Conservation (phyloP, 768 basidiomycete genomes). For the Solioccasus polychromus region DNA sequence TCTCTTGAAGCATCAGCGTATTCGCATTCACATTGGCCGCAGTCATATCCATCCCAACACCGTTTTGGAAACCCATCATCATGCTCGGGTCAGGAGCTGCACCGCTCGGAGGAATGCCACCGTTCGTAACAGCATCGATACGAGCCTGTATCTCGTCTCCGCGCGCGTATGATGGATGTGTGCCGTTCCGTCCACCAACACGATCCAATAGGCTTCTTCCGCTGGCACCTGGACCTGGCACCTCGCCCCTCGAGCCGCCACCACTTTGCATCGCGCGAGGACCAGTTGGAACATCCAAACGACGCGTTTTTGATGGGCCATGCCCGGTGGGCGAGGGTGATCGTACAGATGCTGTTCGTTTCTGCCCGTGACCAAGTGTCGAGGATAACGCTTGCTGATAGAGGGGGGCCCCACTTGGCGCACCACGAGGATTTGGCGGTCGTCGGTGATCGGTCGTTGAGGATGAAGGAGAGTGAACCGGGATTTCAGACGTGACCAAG, state of each 20-base stretch:
- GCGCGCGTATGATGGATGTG: constrained; percentile 31
- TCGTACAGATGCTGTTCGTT: constrained; percentile 62
- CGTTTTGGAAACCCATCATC: constrained; percentile 47
- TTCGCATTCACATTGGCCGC: constrained; percentile 58
- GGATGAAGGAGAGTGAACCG: constrained; percentile 19
- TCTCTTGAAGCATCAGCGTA: constrained; percentile 76
- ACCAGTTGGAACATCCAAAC: constrained; percentile 77
- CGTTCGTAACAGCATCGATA: constrained; percentile 73
- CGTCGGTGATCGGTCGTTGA: constrained; percentile 26
- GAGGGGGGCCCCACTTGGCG: constrained; percentile 38
- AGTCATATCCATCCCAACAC: constrained; percentile 40
- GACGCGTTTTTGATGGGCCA: constrained; percentile 67
- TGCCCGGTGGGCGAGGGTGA: constrained; percentile 62
- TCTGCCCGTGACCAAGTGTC: constrained; percentile 51
- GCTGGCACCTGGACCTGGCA: constrained; percentile 15
- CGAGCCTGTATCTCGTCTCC: constrained; percentile 75
- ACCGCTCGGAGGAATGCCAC: constrained; percentile 38
- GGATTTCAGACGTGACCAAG: constrained; percentile 29
- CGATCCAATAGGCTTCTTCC: constrained; percentile 77
- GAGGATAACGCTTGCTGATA: constrained; percentile 77
- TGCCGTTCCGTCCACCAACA: constrained; percentile 56
- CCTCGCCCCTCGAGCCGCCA: constrained; percentile 17
- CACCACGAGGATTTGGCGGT: constrained; percentile 44
- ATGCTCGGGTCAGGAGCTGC: constrained; percentile 31
- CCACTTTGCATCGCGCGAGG: constrained; percentile 73